Base-by-base conservation (phyloP, 2,329 filamentous ascomycete species). In the Zymoseptoria crescenta region DNA sequence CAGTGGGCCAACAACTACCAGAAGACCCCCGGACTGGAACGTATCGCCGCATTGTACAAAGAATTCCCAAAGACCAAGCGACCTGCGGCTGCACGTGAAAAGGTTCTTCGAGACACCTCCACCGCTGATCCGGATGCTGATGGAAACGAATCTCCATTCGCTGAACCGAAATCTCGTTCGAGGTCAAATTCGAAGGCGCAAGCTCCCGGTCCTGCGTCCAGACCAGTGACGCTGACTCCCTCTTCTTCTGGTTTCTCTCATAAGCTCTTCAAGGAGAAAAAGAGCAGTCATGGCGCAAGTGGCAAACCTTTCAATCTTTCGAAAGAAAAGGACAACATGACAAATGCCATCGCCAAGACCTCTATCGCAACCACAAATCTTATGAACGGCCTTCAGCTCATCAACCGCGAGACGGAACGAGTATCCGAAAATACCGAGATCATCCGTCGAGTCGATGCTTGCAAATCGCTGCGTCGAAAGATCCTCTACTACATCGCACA, bases 331-430 rank as follows among this genome's bases (percentile, higher is more conserved):
- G 88, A 89, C 0, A 81, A 88, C 61, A 91, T 99, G 78, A 87
- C 96, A 65, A 84, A 87, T 62, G 84, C 87, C n/a, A 91, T 99
- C 63, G 94, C 93, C 2, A 89, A 93, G 52, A 85, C 92, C 0
- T 92, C 90, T 0, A 89, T 97, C 48, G 89, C 91, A 3, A 87
- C 91, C n/a, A 96, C 89, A 0, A 96, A 96, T 71, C 80, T 99
- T 48, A 81, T 87, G 70, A 97, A 99, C 70, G 84, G 87, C 0
- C 79, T 99, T 45, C 91, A 94, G 72, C 85, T 88, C 56, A 92
- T 96, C 75, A 96, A 97, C 72, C 86, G 94, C 61, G 94, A 97
- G 72, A 83, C 79, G 54, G 87, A 96, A 73, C 87, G 89, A 3
- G 91, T 97, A 30, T 96, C 91, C 5, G 88, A 96, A 45, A 95